Evolutionary conservation across 805 yeast genomes (phyloP).

Genomic region (Candida awuae): DNA sequence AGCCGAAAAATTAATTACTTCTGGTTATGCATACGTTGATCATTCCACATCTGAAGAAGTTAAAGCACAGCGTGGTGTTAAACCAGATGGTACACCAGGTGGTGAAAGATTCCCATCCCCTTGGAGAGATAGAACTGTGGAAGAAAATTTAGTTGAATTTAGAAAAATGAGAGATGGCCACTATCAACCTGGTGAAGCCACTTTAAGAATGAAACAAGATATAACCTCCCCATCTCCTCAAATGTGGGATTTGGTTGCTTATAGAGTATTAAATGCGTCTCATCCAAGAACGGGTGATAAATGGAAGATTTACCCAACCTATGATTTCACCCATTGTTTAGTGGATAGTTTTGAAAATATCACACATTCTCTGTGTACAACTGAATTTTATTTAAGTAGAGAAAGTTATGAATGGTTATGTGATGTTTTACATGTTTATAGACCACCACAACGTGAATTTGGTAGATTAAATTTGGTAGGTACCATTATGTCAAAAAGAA

Average conservation of each 20-base stretch:
- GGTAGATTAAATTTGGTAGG: constrained; percentile 95
- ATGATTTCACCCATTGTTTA: constrained; percentile 97
- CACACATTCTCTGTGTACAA: constrained; percentile 91
- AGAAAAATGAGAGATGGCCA: constrained; percentile 87
- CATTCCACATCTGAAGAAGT: constrained; percentile 91
- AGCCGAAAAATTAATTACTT: constrained; percentile 71
- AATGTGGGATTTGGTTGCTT: constrained; percentile 99
- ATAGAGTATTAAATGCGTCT: constrained; percentile 83
- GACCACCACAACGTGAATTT: constrained; percentile 98
- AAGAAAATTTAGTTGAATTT: constrained; percentile 71
- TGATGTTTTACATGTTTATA: constrained; percentile 86
- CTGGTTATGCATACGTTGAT: constrained; percentile 81
- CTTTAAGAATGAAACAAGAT: constrained; percentile 95
- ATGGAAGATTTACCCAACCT: constrained; percentile 98
- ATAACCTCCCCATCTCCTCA: constrained; percentile 87
- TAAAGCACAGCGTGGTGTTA: constrained; percentile 81
- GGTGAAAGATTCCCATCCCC: constrained; percentile 82
- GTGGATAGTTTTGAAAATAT: constrained; percentile 97
- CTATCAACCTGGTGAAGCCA: constrained; percentile 86
- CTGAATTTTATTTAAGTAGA: constrained; percentile 86
- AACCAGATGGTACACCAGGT: constrained; percentile 87
- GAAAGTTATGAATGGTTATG: constrained; percentile 98
- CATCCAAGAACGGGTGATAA: constrained; percentile 96
- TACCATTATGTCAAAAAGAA: constrained; percentile 89
- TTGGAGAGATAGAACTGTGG: constrained; percentile 63